Evolutionary conservation across 106 monocot genomes (phyloP).

Genomic region (Dioscorea alata): DNA sequence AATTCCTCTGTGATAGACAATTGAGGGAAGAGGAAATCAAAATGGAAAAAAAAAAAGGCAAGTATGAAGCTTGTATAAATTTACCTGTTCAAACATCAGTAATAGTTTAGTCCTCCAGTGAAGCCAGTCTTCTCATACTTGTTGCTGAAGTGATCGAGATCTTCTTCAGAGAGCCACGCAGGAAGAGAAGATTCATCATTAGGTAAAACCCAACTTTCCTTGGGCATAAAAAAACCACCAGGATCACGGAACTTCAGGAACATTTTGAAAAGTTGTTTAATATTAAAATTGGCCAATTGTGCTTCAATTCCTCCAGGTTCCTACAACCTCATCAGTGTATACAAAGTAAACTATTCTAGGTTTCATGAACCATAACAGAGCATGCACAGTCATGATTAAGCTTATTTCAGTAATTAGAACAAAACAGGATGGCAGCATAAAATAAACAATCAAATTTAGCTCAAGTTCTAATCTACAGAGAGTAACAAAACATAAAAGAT

Average conservation of each 20-base stretch:
- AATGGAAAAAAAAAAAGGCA: too few species aligned
- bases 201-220: constrained; percentile 8
- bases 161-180: constrained; percentile 4
- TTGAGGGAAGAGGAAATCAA: too few species aligned
- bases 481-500: too few species aligned
- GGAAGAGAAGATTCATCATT: neutral
- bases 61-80: too few species aligned
- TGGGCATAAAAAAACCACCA: neutral
- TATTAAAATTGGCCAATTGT: constrained; percentile 1
- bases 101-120: neutral
- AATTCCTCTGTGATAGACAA: too few species aligned
- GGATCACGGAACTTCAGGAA: neutral
- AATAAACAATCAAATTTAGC: too few species aligned
- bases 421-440: too few species aligned
- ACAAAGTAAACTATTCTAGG: neutral
- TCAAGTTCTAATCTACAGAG: too few species aligned
- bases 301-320: constrained; percentile 16
- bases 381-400: neutral
- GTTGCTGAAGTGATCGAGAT: neutral
- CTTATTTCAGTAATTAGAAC: too few species aligned
- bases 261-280: neutral
- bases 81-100: neutral
- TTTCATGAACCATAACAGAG: neutral
- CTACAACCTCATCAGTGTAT: neutral
- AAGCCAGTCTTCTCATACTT: neutral